phyloP scores from a whole-genome alignment of 371 early-diverging fungal species.

The Actinomortierella wolfii region DNA sequence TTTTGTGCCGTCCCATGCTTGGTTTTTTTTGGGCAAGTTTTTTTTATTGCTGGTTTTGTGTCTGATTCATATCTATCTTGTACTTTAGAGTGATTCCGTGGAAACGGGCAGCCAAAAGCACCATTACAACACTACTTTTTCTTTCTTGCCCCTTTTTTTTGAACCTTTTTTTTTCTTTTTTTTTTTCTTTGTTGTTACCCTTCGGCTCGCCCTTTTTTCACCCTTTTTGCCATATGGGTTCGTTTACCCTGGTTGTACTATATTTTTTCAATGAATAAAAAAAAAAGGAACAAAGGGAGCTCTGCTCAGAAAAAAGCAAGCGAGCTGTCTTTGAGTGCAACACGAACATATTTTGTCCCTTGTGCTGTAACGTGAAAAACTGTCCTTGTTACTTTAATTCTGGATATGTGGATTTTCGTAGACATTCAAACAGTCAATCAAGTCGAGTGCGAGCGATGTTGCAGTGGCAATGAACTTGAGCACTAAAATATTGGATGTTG shows the following conservation, averaged over 20 bases:
- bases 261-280: too few species aligned
- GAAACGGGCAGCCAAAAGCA: background rate
- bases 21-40: slow-evolving; percentile 1
- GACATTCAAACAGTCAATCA: too few species aligned
- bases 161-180: slow-evolving; percentile 4
- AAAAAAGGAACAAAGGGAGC: too few species aligned
- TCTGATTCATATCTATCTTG: slow-evolving; percentile 13
- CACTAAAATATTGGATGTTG: too few species aligned
- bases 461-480: too few species aligned
- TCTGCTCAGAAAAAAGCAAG: too few species aligned
- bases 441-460: too few species aligned
- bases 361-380: too few species aligned
- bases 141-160: slow-evolving; percentile 2
- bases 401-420: too few species aligned
- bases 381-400: too few species aligned
- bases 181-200: background rate
- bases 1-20: background rate
- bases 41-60: slow-evolving; percentile 9
- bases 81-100: background rate
- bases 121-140: slow-evolving; percentile 4
- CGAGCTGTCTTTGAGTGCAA: too few species aligned
- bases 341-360: too few species aligned
- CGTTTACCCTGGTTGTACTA: background rate
- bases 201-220: background rate
- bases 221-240: background rate